Percentiles rank a stretch among this genome's conserved stretches.
Evolutionary conservation across 768 basidiomycete species (phyloP).

Genomic region (Lyophyllum semitale): DNA sequence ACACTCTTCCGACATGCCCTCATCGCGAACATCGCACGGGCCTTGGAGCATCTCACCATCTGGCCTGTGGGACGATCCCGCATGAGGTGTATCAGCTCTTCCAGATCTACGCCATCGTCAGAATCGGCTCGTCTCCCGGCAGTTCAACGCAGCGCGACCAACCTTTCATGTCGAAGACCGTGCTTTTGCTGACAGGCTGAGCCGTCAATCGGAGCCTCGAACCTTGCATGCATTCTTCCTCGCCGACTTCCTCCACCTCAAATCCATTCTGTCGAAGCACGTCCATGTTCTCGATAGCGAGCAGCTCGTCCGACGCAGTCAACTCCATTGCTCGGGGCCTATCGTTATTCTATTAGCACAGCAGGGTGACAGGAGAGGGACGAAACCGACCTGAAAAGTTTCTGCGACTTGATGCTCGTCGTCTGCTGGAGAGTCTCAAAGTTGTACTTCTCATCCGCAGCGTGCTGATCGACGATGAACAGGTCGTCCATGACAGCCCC

Average conservation of each 20-base stretch:
- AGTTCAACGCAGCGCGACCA: background rate
- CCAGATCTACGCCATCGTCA: conserved; percentile 65
- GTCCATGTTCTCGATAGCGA: conserved; percentile 87
- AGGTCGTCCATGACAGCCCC: conserved; percentile 69
- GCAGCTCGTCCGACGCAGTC: conserved; percentile 86
- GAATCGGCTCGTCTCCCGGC: background rate
- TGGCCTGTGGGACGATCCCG: conserved; percentile 74
- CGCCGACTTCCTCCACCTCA: conserved; percentile 66
- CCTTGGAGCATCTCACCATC: conserved; percentile 92
- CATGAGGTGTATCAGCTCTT: conserved; percentile 88
- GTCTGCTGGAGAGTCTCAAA: conserved; percentile 92
- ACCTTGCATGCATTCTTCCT: conserved; percentile 34
- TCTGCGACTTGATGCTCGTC: conserved; percentile 88
- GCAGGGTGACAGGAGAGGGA: background rate
- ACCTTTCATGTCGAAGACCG: conserved; percentile 90
- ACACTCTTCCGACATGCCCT: conserved; percentile 95
- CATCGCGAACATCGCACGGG: conserved; percentile 94
- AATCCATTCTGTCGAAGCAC: conserved; percentile 87
- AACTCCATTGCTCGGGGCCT: conserved; percentile 82
- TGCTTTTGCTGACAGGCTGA: conserved; percentile 90
- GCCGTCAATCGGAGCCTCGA: conserved; percentile 67
- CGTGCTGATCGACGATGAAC: conserved; percentile 97
- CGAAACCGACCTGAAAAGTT: conserved; percentile 68
- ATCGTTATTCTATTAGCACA: conserved; percentile 2
- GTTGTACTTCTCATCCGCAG: conserved; percentile 98